Evolutionary conservation across 2,329 filamentous ascomycete genomes (phyloP), one percentile per base, ranked within the genome.

Genomic region (Penicillium nordicum): DNA sequence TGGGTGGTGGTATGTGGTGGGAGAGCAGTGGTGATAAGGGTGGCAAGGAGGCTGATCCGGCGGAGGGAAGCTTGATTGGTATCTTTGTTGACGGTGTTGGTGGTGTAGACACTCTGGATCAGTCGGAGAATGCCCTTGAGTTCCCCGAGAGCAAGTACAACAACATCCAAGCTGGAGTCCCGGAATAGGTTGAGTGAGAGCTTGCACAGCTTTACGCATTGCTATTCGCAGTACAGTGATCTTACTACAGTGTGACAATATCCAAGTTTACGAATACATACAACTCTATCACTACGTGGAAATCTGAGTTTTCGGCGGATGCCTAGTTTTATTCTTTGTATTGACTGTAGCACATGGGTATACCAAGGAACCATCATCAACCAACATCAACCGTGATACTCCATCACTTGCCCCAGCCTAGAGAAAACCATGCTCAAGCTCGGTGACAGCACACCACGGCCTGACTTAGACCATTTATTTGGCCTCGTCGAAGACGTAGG

Each of bases 1-100:
- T 97, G 0, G 92, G 92, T 12, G 92, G 92, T n/a, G 90, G 83
- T 21, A 97, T 97, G 92, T 97, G 92, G 91, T 94, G 90, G 90
- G 92, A 97, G 78, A 89, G 85, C 66, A 93, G 88, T 66, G 88
- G 85, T 4, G 93, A 97, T 71, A 87, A 86, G 68, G 74, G 79
- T 8, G 86, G 85, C 0, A 76, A 73, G 40, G 55, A 57, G 23
- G 74, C 69, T 6, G 66, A 68, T 45, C 67, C 69, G 46, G 63
- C 63, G 7, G 69, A 74, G 29, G 78, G 80, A 0, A 93, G 89
- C 63, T 70, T 97, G 69, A 92, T 92, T 50, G 79, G 75, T 4
- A 86, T 82, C 9, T 77, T 77, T 59, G 68, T 75, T 11, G 72
- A 76, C 23, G 66, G 67, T 8, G 62, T 74, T 42, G 69, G 71